Evolutionary conservation across 306 rosid genomes (phyloP), one percentile per base, ranked within the genome.

Genomic region (Quercus berberidifolia): DNA sequence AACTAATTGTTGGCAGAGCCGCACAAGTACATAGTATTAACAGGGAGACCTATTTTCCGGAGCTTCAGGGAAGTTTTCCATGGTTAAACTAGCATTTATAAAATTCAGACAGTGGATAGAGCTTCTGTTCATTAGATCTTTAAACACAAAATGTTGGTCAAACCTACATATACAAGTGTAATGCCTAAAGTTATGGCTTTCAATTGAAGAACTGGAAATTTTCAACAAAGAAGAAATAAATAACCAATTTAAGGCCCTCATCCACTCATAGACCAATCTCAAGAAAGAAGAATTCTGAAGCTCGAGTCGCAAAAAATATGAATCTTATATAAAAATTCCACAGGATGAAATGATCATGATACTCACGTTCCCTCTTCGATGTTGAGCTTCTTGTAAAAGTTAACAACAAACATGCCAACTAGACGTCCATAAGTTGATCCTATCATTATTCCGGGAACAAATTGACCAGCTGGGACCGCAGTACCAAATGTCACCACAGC

Each of bases 351-450:
- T 52, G 14, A 52, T 60, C 17, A 83, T 31, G 31, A 51, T 56
- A 90, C 97, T 92, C 83, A 94, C 95, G 99, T 95, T 83, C 99
- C 99, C 90, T 95, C 97, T 90, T 95, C 99, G 77, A 92, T 92
- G 86, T 87, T 91, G 82, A 88, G 98, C 89, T 90, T 92, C 90
- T 83, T 85, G 90, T 91, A 92, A 89, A 89, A 83, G 80, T 80
- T 92, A 77, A 95, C 99, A 65, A 95, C 97, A 82, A 91, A 83
- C 90, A 90, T 95, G 85, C 98, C 99, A 52, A 95, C 98, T 76
- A 95, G 97, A 74, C 99, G 98, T 70, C 98, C 98, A 84, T 92
- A 95, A 3, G 99, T 95, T 57, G 97, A 95, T 78, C 99, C 99
- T 78, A 91, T 92, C 98, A 92, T 92, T 79, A 95, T 95, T 81